phyloP scores from a whole-genome alignment of 345 rosid species.

The Melastoma malabathricum region DNA sequence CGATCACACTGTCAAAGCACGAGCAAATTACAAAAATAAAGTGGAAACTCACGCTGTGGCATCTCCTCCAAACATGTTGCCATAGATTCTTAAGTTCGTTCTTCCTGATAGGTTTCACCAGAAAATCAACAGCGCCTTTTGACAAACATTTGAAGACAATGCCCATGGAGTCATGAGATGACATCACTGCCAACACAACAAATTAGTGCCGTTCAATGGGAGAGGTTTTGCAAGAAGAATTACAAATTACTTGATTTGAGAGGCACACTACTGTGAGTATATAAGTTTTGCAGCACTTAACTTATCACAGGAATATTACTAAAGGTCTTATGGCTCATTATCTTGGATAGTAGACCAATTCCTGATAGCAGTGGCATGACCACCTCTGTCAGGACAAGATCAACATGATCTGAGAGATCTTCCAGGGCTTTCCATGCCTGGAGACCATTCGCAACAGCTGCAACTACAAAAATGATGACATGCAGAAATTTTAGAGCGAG shows the following conservation, averaged over 20 bases:
- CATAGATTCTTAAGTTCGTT: constrained; percentile 74
- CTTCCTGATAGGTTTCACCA: constrained; percentile 76
- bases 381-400: constrained; percentile 67
- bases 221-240: constrained; percentile 2
- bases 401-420: constrained; percentile 45
- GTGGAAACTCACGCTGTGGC: constrained; percentile 49
- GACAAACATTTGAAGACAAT: constrained; percentile 76
- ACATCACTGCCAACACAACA: constrained; percentile 52
- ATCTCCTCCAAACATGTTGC: constrained; percentile 86
- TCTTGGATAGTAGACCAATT: constrained; percentile 55
- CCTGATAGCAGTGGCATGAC: constrained; percentile 66
- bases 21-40: neutral
- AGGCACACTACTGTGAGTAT: constrained; percentile 2
- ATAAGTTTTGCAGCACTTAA: constrained; percentile 19
- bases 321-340: constrained; percentile 49
- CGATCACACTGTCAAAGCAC: too few species aligned
- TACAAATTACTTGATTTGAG: constrained; percentile 8
- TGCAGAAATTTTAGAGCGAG: too few species aligned
- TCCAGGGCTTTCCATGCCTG: constrained; percentile 65
- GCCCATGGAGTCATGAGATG: constrained; percentile 69
- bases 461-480: constrained; percentile 21
- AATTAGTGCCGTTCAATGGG: neutral
- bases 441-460: constrained; percentile 43
- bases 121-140: constrained; percentile 74
- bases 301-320: constrained; percentile 70